Evolutionary conservation across 306 rosid genomes (phyloP).

Genomic region (Abrus precatorius): DNA sequence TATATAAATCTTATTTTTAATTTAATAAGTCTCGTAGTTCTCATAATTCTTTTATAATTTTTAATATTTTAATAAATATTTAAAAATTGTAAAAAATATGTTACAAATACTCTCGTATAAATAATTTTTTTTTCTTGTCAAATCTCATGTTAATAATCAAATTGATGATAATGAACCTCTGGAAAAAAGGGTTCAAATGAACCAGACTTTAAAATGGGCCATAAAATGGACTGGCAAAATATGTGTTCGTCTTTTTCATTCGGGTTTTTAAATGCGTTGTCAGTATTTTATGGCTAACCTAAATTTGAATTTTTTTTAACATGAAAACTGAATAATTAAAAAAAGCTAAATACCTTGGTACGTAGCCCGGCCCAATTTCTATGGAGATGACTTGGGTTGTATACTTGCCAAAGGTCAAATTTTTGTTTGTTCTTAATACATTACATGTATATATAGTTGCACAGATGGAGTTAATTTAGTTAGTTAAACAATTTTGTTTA

Average conservation of each 20-base stretch:
- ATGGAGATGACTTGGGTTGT: neutral
- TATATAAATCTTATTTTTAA: too few species aligned
- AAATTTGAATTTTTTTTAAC: slow-evolving; percentile 7
- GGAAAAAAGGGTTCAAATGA: neutral
- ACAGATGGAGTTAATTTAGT: neutral
- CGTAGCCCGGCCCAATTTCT: slow-evolving; percentile 6
- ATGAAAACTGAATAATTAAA: neutral
- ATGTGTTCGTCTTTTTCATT: neutral
- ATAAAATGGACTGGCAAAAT: slow-evolving; percentile 1
- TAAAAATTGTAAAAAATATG: too few species aligned
- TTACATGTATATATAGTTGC: neutral
- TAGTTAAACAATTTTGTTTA: neutral
- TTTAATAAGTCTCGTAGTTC: too few species aligned
- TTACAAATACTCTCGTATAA: too few species aligned
- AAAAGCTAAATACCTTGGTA: neutral
- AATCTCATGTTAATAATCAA: neutral
- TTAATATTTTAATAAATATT: too few species aligned
- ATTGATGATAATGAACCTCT: neutral
- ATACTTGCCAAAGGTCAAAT: neutral
- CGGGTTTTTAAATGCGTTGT: slow-evolving; percentile 4
- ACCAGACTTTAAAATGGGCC: slow-evolving; percentile 24
- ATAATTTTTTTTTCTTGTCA: too few species aligned
- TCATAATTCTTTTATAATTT: too few species aligned
- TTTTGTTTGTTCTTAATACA: neutral
- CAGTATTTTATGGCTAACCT: neutral